phyloP scores from a whole-genome alignment of 495 filamentous ascomycete genomes.

The Annulohypoxylon maeteangense region DNA sequence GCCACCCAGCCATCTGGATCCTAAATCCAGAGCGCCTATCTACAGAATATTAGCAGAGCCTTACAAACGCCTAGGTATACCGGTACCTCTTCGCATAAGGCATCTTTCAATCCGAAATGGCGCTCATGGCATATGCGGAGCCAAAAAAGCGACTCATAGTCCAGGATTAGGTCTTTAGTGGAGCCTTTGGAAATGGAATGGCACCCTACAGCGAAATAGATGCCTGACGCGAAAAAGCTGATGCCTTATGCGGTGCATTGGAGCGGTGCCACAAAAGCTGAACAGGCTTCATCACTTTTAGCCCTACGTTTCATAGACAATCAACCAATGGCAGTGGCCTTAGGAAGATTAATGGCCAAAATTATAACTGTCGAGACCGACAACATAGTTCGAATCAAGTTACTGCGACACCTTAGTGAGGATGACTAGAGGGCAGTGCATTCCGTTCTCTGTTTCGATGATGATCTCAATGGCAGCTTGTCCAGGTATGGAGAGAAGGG shows the following conservation, averaged over 20 bases:
- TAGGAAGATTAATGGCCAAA: not conserved
- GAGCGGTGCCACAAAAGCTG: conserved; percentile 15
- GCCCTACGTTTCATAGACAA: not conserved
- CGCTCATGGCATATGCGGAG: not conserved
- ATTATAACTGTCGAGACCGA: not conserved
- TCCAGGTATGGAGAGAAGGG: not conserved
- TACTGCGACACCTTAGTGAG: not conserved
- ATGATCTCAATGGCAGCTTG: not conserved
- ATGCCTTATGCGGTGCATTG: conserved; percentile 28
- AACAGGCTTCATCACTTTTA: conserved; percentile 3
- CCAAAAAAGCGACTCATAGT: not conserved
- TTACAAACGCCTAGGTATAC: too few species aligned
- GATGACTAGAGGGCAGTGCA: conserved; percentile 25
- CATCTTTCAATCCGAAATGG: not conserved
- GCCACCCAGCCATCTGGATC: not conserved
- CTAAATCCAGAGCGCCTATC: too few species aligned
- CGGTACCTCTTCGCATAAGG: conserved; percentile 30
- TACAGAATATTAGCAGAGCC: too few species aligned
- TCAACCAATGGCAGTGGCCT: conserved; percentile 1
- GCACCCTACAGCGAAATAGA: not conserved
- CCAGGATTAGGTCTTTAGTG: not conserved
- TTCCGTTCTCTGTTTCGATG: not conserved
- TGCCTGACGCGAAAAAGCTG: conserved; percentile 31
- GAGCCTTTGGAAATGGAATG: not conserved
- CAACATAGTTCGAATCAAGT: not conserved